These are phyloP conservation scores for Pyrenula massariospora DNA, from an alignment of 495 filamentous ascomycete species.

Conservation along the genomic window DNA sequence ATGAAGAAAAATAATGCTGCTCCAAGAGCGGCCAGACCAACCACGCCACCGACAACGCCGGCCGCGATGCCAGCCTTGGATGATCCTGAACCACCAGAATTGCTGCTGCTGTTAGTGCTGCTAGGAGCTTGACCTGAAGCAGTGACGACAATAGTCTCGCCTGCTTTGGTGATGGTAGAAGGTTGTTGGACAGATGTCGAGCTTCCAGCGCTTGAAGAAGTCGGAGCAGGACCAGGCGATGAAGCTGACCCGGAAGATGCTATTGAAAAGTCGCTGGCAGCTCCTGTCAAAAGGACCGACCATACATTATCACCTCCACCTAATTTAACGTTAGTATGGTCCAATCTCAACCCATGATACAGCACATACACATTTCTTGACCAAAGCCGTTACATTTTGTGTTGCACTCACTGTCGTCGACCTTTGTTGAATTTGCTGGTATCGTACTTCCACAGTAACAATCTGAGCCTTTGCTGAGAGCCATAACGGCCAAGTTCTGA, in stretches of 20 bases:
- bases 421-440: conserved; percentile 26
- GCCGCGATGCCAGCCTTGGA: conserved; percentile 72
- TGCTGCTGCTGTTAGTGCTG: conserved; percentile 9
- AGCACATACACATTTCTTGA: conserved; percentile 33
- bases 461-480: conserved; percentile 24
- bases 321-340: conserved; percentile 10
- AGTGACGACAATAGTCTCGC: conserved; percentile 27
- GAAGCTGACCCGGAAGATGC: conserved; percentile 10
- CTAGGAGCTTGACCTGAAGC: conserved; percentile 4
- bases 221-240: conserved; percentile 2
- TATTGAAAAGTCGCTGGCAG: conserved; percentile 17
- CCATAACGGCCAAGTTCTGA: conserved; percentile 25
- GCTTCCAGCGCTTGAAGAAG: neutral
- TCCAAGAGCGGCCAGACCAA: conserved; percentile 52
- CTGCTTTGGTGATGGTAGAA: conserved; percentile 17
- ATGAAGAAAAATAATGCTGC: conserved; percentile 66
- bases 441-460: conserved; percentile 36
- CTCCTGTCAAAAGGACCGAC: conserved; percentile 33
- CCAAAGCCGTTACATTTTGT: conserved; percentile 29
- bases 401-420: conserved; percentile 24
- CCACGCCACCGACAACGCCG: conserved; percentile 76
- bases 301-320: conserved; percentile 32
- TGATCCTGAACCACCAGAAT: conserved; percentile 22
- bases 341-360: conserved; percentile 1
- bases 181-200: conserved; percentile 4